Conservation (phyloP, 176 grass and related monocot genomes). For the Echinochloa phyllopogon region DNA sequence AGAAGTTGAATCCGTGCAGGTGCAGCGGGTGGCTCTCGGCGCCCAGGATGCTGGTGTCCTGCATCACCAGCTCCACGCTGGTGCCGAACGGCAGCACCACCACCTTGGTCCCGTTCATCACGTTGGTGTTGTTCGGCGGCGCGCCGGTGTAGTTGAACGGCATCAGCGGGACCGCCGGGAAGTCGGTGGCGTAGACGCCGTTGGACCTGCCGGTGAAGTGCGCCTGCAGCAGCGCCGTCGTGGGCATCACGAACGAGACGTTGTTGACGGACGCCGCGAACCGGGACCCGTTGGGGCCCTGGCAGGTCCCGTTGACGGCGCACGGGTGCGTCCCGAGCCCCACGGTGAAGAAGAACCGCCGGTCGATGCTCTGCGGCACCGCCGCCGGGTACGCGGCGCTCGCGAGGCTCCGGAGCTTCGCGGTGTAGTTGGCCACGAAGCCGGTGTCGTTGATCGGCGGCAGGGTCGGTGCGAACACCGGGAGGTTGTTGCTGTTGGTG, state of each 20-base stretch:
- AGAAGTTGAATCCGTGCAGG: conserved; percentile 86
- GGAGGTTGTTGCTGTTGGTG: conserved; percentile 30
- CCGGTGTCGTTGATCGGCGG: conserved; percentile 68
- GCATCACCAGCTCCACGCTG: conserved; percentile 74
- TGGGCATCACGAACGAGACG: conserved; percentile 69
- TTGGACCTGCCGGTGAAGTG: conserved; percentile 52
- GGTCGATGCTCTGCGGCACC: conserved; percentile 62
- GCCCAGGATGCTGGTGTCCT: conserved; percentile 76
- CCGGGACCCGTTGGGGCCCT: conserved; percentile 73
- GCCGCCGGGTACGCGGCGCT: conserved; percentile 64
- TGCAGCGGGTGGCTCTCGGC: conserved; percentile 90
- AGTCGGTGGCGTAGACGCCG: conserved; percentile 61
- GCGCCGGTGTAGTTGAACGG: conserved; percentile 83
- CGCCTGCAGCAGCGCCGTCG: conserved; percentile 63
- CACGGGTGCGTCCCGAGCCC: conserved; percentile 82
- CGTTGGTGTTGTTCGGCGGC: conserved; percentile 79
- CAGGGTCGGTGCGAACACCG: conserved; percentile 45
- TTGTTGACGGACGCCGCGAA: conserved; percentile 80
- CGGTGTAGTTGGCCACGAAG: conserved; percentile 63
- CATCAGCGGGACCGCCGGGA: conserved; percentile 46
- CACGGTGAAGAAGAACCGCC: conserved; percentile 76
- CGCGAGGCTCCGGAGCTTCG: conserved; percentile 64
- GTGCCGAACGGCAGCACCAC: conserved; percentile 60
- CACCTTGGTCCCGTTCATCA: conserved; percentile 66
- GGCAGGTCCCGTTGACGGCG: conserved; percentile 65